phyloP scores from a whole-genome alignment of 192 early-diverging fungal genomes.

The Glomus cerebriforme region DNA sequence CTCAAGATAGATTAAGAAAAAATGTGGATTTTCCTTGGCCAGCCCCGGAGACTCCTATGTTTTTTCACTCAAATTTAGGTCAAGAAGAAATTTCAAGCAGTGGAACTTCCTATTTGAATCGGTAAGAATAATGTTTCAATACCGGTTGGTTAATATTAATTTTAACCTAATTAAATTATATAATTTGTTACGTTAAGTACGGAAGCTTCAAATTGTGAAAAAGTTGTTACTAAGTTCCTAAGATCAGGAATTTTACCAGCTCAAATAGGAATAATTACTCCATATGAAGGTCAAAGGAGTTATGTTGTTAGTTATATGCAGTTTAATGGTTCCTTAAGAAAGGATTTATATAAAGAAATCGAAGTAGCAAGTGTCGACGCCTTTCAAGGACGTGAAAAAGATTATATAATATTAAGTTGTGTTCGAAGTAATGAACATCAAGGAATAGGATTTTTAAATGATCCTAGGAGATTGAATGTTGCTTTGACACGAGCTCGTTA shows the following conservation, averaged over 20 bases:
- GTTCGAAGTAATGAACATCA: conserved; percentile 98
- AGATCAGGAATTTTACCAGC: conserved; percentile 81
- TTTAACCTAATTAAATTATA: neutral
- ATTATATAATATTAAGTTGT: conserved; percentile 97
- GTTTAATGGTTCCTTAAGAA: conserved; percentile 84
- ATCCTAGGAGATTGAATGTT: conserved; percentile 90
- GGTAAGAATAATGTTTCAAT: conserved; percentile 33
- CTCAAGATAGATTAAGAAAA: conserved; percentile 83
- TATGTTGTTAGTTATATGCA: conserved; percentile 97
- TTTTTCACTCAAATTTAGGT: conserved; percentile 91
- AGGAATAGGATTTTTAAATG: conserved; percentile 92
- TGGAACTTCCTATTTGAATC: conserved; percentile 97
- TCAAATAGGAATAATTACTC: conserved; percentile 98
- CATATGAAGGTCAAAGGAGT: conserved; percentile 97
- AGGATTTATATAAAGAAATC: conserved; percentile 97
- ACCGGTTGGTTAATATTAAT: neutral
- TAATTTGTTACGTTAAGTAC: conserved; percentile 41
- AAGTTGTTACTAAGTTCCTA: conserved; percentile 93
- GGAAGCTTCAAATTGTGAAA: conserved; percentile 96
- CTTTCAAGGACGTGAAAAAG: conserved; percentile 99
- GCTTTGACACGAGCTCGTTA: conserved; percentile 91
- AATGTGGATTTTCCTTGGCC: conserved; percentile 98
- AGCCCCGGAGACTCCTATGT: conserved; percentile 88
- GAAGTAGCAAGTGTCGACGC: conserved; percentile 99
- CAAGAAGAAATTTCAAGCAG: conserved; percentile 96